Base-by-base conservation (phyloP, 2,329 filamentous ascomycete species). In the Calcarisporium arbuscula region DNA sequence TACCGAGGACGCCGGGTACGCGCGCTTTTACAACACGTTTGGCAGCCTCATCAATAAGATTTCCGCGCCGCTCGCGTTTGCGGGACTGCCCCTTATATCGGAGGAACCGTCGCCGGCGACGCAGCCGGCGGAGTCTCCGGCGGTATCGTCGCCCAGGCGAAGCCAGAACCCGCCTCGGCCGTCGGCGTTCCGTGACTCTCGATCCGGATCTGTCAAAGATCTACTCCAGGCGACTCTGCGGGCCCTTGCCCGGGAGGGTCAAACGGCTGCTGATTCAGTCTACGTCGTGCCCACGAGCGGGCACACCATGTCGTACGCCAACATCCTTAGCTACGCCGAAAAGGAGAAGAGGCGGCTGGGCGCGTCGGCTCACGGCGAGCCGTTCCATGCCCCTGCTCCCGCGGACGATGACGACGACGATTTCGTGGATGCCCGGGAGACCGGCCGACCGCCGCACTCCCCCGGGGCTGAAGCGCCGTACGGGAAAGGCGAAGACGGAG, bases 281-380 rank as follows among this genome's bases (percentile, higher is more conserved):
- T 96, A 95, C 56, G 84, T 96, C 2, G 92, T 98, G 2, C 92
- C 90, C 5, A 85, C 85, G 0, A 87, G 85, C 14, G 90, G 92
- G 5, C 88, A 90, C 44, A 95, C 88, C 4, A 82, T 89, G 40
- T 92, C 88, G 1, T 98, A 96, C 53, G 89, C 92, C 28, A 88
- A 84, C 42, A 95, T 98, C 34, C 67, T 95, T 15, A 82, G 68
- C 27, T 80, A 77, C 46, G 77, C 75, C 22, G 74, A 80, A 44
- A 82, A 82, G 49, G 78, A 82, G 53, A 78, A 74, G 53, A 68
- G 77, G 8, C 73, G 77, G 8, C 55, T 74, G 32, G 73, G 66
- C 17, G 69, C 70, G 6, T 73, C 71, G 3, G 49, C 64, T 7
- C 65, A 72, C 38, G 48, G 56, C 19, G 70, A 74, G n/a, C n/a